Conservation (phyloP, 805 yeast species). For the Starmerella vaccinii region DNA sequence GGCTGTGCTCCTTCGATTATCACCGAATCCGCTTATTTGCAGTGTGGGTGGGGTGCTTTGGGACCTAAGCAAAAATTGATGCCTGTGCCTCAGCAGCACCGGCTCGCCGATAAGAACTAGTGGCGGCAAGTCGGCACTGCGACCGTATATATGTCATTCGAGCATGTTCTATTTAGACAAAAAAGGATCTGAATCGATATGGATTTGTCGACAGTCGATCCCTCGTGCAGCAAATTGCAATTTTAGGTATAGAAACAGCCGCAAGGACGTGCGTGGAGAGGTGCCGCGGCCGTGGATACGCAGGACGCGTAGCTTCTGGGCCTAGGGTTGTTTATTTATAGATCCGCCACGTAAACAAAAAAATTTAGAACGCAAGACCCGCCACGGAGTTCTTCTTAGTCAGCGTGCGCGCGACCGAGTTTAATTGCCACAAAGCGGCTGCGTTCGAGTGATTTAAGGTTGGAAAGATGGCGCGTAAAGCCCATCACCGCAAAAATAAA, state of each 20-base stretch:
- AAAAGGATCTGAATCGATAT: neutral
- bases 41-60: too few relatives aligned
- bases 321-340: neutral
- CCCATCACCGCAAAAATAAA: too few relatives aligned
- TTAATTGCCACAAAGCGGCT: neutral
- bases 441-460: too few relatives aligned
- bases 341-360: slow-evolving; percentile 4
- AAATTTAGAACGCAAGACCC: neutral
- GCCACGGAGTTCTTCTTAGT: neutral
- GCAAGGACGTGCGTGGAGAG: neutral
- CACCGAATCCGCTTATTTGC: too few relatives aligned
- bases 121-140: too few relatives aligned
- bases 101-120: too few relatives aligned
- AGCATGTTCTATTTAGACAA: neutral
- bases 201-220: too few relatives aligned
- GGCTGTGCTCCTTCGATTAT: too few relatives aligned
- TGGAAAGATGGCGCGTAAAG: too few relatives aligned
- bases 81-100: too few relatives aligned
- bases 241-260: neutral
- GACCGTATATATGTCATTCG: too few relatives aligned
- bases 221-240: neutral
- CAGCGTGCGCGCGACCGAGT: neutral
- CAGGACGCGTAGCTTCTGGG: neutral
- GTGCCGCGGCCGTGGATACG: slow-evolving; percentile 1
- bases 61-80: too few relatives aligned